Evolutionary conservation across 2,329 filamentous ascomycete species (phyloP), one percentile per base, ranked within the genome.

Genomic region (Knufia petricola): DNA sequence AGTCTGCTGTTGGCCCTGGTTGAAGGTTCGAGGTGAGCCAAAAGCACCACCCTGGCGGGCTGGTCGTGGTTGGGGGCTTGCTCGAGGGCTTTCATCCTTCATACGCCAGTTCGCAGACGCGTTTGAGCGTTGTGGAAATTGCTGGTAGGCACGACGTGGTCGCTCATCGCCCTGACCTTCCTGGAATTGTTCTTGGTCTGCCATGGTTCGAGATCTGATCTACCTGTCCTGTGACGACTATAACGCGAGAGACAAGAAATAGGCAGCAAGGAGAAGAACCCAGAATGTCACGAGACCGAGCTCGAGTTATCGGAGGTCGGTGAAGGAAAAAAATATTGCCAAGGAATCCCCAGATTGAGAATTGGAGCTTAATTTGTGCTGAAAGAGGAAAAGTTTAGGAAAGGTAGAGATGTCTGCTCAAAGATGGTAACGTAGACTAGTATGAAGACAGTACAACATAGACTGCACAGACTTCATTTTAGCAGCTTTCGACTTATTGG

Each of bases 91-190:
- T 26, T 63, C 63, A 48, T 67, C 55, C 57, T 68, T 69, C 45
- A 63, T 53, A 20, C 67, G 67, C 67, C 67, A 69, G 54, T 69
- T 69, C 40, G 58, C 51, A 9, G 56, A 59, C 7, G 51, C 50
- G 4, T 42, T 37, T 7, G 56, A 57, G 23, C 56, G 56, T 31
- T 47, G 44, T 38, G 44, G 44, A 17, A n/a, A 39, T 39, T 47
- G 44, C 23, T 47, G 44, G 21, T 3, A 39, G 13, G 19, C 20
- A 13, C 44, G 31, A 30, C 44, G 44, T 17, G 20, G 19, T 44
- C 28, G 41, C 21, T 44, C 41, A 28, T 39, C n/a, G n/a, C 21
- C 32, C 12, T 47, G 20, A 28, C 39, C 44, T 28, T 47, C 19
- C 6, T 47, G 30, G 21, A 26, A 32, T 13, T 21, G n/a, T 30